Evolutionary conservation across 305 asterid species (phyloP).

Genomic region (Rubia tinctorum): DNA sequence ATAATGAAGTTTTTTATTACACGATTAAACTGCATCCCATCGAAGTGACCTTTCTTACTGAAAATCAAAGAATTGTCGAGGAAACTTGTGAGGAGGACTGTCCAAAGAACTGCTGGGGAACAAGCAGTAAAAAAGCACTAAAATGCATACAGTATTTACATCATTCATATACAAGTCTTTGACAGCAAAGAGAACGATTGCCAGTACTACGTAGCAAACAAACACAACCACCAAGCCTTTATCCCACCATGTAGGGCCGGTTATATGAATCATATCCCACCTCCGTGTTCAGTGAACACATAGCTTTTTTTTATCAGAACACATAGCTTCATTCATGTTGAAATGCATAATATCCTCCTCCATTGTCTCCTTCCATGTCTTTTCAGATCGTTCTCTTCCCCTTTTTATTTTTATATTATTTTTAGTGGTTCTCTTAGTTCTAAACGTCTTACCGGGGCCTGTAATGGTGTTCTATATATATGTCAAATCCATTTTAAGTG

Average conservation of each 20-base stretch:
- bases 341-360: background rate
- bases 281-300: background rate
- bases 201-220: background rate
- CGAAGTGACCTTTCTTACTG: constrained; percentile 71
- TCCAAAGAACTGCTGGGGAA: background rate
- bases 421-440: too few species aligned
- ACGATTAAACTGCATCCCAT: constrained; percentile 77
- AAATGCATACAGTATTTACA: background rate
- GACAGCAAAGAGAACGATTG: background rate
- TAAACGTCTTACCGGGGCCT: too few species aligned
- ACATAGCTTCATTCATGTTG: background rate
- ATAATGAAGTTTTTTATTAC: constrained; percentile 83
- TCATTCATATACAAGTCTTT: background rate
- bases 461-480: background rate
- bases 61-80: constrained; percentile 23
- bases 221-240: background rate
- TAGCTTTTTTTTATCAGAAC: background rate
- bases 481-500: background rate
- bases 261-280: background rate
- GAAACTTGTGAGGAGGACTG: background rate
- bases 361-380: background rate
- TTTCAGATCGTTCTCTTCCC: background rate
- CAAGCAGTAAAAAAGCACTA: background rate
- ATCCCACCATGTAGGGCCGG: background rate
- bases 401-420: too few species aligned